Conservation (phyloP, 257 asterid species). For the Cruciata laevipes region DNA sequence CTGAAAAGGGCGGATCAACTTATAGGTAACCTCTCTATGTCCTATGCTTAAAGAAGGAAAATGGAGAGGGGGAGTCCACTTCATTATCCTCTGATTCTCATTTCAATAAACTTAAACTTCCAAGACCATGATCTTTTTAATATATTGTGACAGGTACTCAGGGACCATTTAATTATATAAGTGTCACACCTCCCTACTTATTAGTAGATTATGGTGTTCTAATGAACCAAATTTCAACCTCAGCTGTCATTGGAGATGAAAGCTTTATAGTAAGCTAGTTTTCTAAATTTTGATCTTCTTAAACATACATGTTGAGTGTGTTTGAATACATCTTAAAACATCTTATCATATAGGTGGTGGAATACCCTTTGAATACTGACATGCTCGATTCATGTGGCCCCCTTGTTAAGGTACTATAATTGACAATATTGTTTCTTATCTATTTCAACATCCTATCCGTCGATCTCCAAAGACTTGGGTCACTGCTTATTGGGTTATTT, state of each 20-base stretch:
- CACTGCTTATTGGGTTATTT: not conserved
- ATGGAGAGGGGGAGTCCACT: not conserved
- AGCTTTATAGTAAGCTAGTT: conserved; percentile 64
- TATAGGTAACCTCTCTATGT: conserved; percentile 41
- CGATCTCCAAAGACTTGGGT: not conserved
- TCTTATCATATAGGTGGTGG: conserved; percentile 54
- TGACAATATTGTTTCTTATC: not conserved
- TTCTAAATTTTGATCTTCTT: not conserved
- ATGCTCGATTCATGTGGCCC: conserved; percentile 75
- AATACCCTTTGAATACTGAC: conserved; percentile 79
- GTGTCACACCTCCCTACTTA: conserved; percentile 93
- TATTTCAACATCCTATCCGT: not conserved
- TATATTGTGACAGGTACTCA: conserved; percentile 43
- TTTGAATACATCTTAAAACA: not conserved
- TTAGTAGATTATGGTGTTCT: conserved; percentile 70
- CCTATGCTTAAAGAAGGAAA: not conserved
- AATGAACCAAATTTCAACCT: conserved; percentile 71
- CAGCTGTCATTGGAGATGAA: conserved; percentile 72
- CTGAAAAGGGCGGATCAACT: conserved; percentile 55
- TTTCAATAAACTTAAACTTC: not conserved
- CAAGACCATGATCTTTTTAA: not conserved
- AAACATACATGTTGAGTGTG: conserved; percentile 1
- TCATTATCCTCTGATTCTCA: not conserved
- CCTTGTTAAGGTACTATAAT: conserved; percentile 57
- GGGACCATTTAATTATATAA: conserved; percentile 67